Evolutionary conservation across 78 protist genomes (phyloP).

Genomic region (Diacronema lutheri): DNA sequence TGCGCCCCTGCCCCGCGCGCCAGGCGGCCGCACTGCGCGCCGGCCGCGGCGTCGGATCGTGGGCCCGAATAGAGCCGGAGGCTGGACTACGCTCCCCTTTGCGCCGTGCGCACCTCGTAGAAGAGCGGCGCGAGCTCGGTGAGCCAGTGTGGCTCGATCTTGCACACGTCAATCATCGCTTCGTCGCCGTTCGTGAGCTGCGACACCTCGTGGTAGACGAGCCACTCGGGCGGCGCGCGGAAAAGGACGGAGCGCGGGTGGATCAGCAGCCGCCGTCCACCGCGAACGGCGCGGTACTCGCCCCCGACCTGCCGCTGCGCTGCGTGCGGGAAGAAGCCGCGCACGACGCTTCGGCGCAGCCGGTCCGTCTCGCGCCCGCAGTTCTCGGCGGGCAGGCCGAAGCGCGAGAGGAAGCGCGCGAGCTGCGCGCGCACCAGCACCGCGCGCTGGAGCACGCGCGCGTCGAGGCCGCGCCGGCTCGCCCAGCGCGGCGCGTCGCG

Average conservation of each 20-base stretch:
- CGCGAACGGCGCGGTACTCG: background rate
- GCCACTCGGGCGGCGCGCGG: slow-evolving; percentile 60
- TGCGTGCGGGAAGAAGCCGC: slow-evolving; percentile 69
- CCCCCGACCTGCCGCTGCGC: slow-evolving; percentile 58
- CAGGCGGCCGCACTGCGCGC: too few species aligned
- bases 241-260: background rate
- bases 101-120: slow-evolving; percentile 57
- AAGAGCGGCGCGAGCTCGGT: slow-evolving; percentile 89
- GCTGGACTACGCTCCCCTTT: too few species aligned
- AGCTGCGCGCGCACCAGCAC: slow-evolving; percentile 11
- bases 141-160: slow-evolving; percentile 87
- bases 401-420: background rate
- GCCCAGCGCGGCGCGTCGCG: background rate
- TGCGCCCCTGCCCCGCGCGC: too few species aligned
- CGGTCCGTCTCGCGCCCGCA: background rate
- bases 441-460: slow-evolving; percentile 6
- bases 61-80: too few species aligned
- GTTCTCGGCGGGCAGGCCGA: background rate
- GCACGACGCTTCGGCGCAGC: background rate
- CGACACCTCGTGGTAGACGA: slow-evolving; percentile 60
- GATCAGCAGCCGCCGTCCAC: background rate
- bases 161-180: slow-evolving; percentile 78
- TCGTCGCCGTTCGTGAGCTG: slow-evolving; percentile 28
- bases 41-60: too few species aligned
- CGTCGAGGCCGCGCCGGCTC: background rate